These are phyloP conservation scores for Pythium oligandrum DNA, from an alignment of 352 stramenopile genomes.

Conservation along the genomic window DNA sequence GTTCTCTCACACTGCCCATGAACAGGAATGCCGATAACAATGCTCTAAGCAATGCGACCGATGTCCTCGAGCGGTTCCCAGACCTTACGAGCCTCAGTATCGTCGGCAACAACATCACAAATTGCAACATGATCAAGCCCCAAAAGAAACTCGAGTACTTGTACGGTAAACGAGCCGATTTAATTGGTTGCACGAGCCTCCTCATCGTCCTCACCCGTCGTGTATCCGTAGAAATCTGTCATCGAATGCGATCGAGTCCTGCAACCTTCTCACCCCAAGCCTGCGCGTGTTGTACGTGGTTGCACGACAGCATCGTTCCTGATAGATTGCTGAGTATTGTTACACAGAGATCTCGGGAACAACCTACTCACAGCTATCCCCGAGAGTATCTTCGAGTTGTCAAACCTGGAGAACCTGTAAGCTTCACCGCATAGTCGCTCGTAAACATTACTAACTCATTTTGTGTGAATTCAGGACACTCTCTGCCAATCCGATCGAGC, in stretches of 20 bases:
- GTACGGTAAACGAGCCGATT: not conserved
- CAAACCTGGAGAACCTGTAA: constrained; percentile 8
- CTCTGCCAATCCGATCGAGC: constrained; percentile 28
- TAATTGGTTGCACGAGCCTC: not conserved
- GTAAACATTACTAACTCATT: not conserved
- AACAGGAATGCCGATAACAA: constrained; percentile 13
- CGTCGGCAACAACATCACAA: constrained; percentile 6
- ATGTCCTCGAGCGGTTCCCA: constrained; percentile 5
- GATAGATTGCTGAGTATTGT: too few relatives aligned
- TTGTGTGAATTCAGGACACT: constrained; percentile 18
- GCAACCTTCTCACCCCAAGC: not conserved
- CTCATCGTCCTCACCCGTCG: not conserved
- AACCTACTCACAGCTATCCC: constrained; percentile 10
- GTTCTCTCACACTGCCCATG: too few relatives aligned
- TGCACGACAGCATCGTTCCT: too few relatives aligned
- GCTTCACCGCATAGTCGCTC: not conserved
- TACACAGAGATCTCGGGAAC: constrained; percentile 13
- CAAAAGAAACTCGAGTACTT: not conserved
- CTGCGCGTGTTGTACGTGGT: constrained; percentile 12
- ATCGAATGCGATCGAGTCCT: constrained; percentile 2
- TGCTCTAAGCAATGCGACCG: constrained; percentile 1
- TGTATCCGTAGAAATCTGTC: constrained; percentile 5
- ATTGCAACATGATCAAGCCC: not conserved
- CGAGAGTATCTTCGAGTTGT: constrained; percentile 6
- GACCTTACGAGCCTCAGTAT: constrained; percentile 9